Evolutionary conservation across 2,329 filamentous ascomycete genomes (phyloP).

Genomic region (Beauveria australis): DNA sequence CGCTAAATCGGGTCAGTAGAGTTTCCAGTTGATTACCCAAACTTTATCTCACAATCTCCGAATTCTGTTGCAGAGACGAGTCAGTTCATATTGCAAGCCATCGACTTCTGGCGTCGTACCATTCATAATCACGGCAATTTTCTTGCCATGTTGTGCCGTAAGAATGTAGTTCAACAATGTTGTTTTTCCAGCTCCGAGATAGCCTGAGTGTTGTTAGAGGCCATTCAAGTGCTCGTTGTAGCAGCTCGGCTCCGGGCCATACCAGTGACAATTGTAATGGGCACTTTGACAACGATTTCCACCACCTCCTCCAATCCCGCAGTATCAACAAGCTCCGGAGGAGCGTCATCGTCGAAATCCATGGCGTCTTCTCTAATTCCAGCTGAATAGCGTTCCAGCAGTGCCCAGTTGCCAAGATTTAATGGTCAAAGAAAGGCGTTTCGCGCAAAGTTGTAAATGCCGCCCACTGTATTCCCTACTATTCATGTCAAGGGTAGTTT

Average conservation of each 20-base stretch:
- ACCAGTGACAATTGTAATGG: constrained; percentile 80
- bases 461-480: neutral
- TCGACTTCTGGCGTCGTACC: constrained; percentile 32
- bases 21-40: neutral
- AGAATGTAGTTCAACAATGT: constrained; percentile 94
- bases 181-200: constrained; percentile 91
- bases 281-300: constrained; percentile 56
- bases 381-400: neutral
- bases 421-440: neutral
- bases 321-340: constrained; percentile 54
- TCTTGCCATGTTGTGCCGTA: constrained; percentile 91
- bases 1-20: constrained; percentile 40
- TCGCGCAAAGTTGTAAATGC: neutral
- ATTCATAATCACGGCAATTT: constrained; percentile 96
- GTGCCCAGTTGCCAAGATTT: neutral
- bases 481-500: constrained; percentile 3
- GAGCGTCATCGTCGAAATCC: constrained; percentile 58
- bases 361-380: constrained; percentile 30
- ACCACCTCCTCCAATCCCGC: constrained; percentile 26
- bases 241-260: constrained; percentile 15
- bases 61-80: constrained; percentile 48
- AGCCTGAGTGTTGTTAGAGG: constrained; percentile 49
- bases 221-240: neutral
- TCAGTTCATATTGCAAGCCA: constrained; percentile 13
- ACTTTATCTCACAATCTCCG: constrained; percentile 57